Conservation (phyloP, 2,329 filamentous ascomycete genomes). For the Trichoderma arundinaceum region DNA sequence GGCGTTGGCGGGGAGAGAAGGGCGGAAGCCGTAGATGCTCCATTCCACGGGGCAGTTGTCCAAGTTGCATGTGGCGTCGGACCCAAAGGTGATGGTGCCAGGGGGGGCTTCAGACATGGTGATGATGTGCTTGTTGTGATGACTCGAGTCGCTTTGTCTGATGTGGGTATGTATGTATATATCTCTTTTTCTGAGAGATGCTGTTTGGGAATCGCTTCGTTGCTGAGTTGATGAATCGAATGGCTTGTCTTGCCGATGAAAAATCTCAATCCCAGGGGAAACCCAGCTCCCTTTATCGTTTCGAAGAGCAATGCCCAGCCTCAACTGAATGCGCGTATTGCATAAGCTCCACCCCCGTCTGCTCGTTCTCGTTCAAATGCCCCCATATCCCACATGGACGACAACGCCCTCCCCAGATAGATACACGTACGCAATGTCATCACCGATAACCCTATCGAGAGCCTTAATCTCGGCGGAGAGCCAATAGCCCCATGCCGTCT, state of each 20-base stretch:
- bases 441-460: background rate
- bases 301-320: background rate
- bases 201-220: background rate
- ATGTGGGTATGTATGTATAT: background rate
- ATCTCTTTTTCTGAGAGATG: background rate
- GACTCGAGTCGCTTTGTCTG: background rate
- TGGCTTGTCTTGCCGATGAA: background rate
- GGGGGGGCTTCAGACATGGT: constrained; percentile 7
- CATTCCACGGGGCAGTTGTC: constrained; percentile 53
- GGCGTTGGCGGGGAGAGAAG: constrained; percentile 59
- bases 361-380: background rate
- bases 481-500: no score
- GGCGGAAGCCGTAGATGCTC: constrained; percentile 60
- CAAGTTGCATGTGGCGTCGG: constrained; percentile 54
- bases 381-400: background rate
- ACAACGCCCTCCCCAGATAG: background rate
- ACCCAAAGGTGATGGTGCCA: constrained; percentile 49
- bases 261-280: background rate
- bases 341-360: background rate
- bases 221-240: background rate
- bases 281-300: background rate
- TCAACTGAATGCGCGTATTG: constrained; percentile 3
- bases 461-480: no score
- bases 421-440: background rate
- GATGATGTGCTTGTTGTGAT: background rate